Conservation (phyloP, 352 stramenopile species). For the Phytophthora lateralis region DNA sequence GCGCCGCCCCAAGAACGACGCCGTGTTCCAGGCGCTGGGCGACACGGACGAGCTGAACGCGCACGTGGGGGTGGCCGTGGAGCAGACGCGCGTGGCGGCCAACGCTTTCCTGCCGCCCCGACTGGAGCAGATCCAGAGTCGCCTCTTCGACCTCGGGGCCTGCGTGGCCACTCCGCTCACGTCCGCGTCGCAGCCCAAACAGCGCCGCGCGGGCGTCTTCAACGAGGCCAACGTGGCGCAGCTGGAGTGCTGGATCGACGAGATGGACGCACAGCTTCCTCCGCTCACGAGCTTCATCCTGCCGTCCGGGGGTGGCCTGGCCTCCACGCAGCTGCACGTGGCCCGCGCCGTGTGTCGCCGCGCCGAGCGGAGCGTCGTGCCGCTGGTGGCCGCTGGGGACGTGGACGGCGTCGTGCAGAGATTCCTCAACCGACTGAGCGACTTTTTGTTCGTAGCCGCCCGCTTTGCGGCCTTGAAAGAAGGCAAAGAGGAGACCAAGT, state of each 20-base stretch:
- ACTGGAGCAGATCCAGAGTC: slow-evolving; percentile 89
- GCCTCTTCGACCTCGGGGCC: slow-evolving; percentile 91
- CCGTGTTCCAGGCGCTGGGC: slow-evolving; percentile 89
- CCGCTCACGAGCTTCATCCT: slow-evolving; percentile 90
- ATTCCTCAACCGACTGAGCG: slow-evolving; percentile 88
- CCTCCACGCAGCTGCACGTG: slow-evolving; percentile 88
- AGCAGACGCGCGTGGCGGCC: slow-evolving; percentile 44
- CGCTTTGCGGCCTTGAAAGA: slow-evolving; percentile 65
- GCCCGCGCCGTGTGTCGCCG: slow-evolving; percentile 84
- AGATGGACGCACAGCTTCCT: slow-evolving; percentile 84
- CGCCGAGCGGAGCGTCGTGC: slow-evolving; percentile 86
- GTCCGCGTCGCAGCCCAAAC: slow-evolving; percentile 64
- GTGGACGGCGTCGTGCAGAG: slow-evolving; percentile 77
- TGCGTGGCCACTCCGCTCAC: slow-evolving; percentile 86
- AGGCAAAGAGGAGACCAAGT: slow-evolving; percentile 79
- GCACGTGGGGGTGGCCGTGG: slow-evolving; percentile 67
- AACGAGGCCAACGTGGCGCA: slow-evolving; percentile 66
- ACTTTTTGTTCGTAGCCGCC: slow-evolving; percentile 89
- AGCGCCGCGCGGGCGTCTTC: slow-evolving; percentile 64
- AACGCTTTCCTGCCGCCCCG: slow-evolving; percentile 59
- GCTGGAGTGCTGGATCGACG: slow-evolving; percentile 89
- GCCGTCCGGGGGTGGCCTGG: slow-evolving; percentile 72
- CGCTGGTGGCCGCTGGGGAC: slow-evolving; percentile 67
- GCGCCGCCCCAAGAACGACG: slow-evolving; percentile 84
- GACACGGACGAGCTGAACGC: slow-evolving; percentile 93